Conservation (phyloP, 495 filamentous ascomycete species). For the Penicillium antarcticum region DNA sequence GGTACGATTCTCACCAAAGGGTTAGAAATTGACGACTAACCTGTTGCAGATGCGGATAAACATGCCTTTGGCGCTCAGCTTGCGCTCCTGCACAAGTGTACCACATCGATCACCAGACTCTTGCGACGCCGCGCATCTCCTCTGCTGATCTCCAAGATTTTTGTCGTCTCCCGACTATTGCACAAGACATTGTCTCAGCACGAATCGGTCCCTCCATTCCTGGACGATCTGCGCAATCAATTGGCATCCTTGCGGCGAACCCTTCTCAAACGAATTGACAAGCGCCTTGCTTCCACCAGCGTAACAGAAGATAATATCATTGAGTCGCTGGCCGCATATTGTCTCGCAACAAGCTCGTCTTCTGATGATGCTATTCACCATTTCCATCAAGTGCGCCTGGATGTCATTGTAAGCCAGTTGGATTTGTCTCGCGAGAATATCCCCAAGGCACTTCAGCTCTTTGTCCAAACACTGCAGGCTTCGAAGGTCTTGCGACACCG, state of each 20-base stretch:
- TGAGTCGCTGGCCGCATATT: constrained; percentile 75
- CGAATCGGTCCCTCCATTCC: constrained; percentile 45
- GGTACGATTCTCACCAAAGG: constrained; percentile 34
- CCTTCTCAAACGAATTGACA: constrained; percentile 65
- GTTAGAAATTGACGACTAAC: constrained; percentile 22
- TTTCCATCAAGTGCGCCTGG: constrained; percentile 72
- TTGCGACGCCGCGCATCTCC: constrained; percentile 56
- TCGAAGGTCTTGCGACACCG: constrained; percentile 72
- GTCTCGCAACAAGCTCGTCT: constrained; percentile 76
- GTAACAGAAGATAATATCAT: constrained; percentile 55
- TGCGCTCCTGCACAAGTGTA: constrained; percentile 58
- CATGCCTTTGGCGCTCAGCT: constrained; percentile 60
- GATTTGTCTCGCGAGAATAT: constrained; percentile 45
- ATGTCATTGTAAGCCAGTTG: constrained; percentile 60
- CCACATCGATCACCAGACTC: constrained; percentile 51
- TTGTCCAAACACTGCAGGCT: constrained; percentile 71
- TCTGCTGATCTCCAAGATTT: constrained; percentile 72
- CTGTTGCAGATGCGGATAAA: constrained; percentile 44
- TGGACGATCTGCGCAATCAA: constrained; percentile 61
- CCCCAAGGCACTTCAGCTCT: constrained; percentile 63
- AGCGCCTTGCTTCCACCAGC: constrained; percentile 53
- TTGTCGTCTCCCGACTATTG: constrained; percentile 71
- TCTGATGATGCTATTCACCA: constrained; percentile 76
- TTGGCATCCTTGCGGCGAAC: constrained; percentile 57
- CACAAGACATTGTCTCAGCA: constrained; percentile 63